phyloP scores from a whole-genome alignment of 495 filamentous ascomycete genomes.

The Hypomontagnella submonticulosa region DNA sequence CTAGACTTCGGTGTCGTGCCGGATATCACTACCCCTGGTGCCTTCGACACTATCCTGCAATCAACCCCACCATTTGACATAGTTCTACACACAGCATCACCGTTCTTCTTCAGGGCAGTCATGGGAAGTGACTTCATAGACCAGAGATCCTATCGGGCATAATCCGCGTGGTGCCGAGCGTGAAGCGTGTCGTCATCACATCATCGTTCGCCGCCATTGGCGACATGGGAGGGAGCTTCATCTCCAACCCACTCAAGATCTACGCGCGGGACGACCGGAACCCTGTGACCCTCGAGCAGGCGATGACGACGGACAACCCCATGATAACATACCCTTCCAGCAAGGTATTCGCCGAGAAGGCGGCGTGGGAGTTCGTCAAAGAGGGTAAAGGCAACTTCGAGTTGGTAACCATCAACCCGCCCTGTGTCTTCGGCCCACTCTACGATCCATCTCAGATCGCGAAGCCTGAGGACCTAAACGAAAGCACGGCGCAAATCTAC shows the following conservation, averaged over 20 bases:
- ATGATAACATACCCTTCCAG: slow-evolving; percentile 55
- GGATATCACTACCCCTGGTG: slow-evolving; percentile 57
- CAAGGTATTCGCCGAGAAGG: slow-evolving; percentile 61
- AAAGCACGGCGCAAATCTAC: slow-evolving; percentile 69
- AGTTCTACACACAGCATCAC: slow-evolving; percentile 65
- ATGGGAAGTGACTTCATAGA: slow-evolving; percentile 55
- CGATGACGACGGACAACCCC: slow-evolving; percentile 46
- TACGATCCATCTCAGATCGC: slow-evolving; percentile 52
- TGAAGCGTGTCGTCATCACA: slow-evolving; percentile 63
- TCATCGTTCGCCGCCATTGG: slow-evolving; percentile 59
- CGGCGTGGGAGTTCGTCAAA: slow-evolving; percentile 85
- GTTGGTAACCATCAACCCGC: slow-evolving; percentile 74
- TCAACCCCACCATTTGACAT: slow-evolving; percentile 60
- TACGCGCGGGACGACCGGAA: slow-evolving; percentile 59
- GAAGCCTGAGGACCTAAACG: slow-evolving; percentile 72
- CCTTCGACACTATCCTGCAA: slow-evolving; percentile 61
- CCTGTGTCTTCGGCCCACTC: slow-evolving; percentile 78
- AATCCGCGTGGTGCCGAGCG: slow-evolving; percentile 67
- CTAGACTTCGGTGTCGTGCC: slow-evolving; percentile 61
- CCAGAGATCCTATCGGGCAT: slow-evolving; percentile 64
- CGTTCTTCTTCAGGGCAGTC: slow-evolving; percentile 53
- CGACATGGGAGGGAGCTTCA: slow-evolving; percentile 41
- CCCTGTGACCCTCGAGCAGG: slow-evolving; percentile 59
- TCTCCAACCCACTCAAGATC: slow-evolving; percentile 47
- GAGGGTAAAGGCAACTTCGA: slow-evolving; percentile 81